These are phyloP conservation scores for Trichoderma gracile DNA, from an alignment of 2,329 filamentous ascomycete species.

Conservation along the genomic window DNA sequence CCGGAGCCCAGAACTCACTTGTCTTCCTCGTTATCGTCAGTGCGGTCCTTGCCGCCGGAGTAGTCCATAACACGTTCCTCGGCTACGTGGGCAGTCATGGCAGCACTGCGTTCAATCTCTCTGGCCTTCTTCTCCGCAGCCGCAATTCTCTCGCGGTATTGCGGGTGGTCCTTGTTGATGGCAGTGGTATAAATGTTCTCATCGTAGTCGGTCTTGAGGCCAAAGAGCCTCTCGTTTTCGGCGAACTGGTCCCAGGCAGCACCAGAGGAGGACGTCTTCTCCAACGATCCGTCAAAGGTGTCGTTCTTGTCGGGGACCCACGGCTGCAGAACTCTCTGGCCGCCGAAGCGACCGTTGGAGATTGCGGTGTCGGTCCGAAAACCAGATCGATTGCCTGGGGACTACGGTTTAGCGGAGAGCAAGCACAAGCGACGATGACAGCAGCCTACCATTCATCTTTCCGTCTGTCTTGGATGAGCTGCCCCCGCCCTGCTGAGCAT, in stretches of 20 bases:
- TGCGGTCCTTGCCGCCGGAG: slow-evolving; percentile 61
- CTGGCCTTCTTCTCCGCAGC: slow-evolving; percentile 80
- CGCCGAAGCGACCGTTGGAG: slow-evolving; percentile 67
- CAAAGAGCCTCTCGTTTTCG: slow-evolving; percentile 83
- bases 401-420: neutral
- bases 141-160: slow-evolving; percentile 75
- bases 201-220: slow-evolving; percentile 85
- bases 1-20: slow-evolving; percentile 60
- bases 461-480: slow-evolving; percentile 35
- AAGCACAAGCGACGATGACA: slow-evolving; percentile 20
- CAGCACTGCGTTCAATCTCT: slow-evolving; percentile 78
- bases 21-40: slow-evolving; percentile 84
- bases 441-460: slow-evolving; percentile 42
- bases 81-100: slow-evolving; percentile 78
- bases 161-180: slow-evolving; percentile 81
- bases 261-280: slow-evolving; percentile 50
- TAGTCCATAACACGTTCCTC: slow-evolving; percentile 81
- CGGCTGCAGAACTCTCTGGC: slow-evolving; percentile 74
- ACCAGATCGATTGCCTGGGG: slow-evolving; percentile 62
- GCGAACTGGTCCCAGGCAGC: slow-evolving; percentile 90
- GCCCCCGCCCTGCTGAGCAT: slow-evolving; percentile 39
- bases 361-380: slow-evolving; percentile 92
- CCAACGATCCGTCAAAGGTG: slow-evolving; percentile 69
- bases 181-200: slow-evolving; percentile 92
- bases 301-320: slow-evolving; percentile 72